Conservation (phyloP, 2,329 filamentous ascomycete genomes). For the Fusarium nurragi region DNA sequence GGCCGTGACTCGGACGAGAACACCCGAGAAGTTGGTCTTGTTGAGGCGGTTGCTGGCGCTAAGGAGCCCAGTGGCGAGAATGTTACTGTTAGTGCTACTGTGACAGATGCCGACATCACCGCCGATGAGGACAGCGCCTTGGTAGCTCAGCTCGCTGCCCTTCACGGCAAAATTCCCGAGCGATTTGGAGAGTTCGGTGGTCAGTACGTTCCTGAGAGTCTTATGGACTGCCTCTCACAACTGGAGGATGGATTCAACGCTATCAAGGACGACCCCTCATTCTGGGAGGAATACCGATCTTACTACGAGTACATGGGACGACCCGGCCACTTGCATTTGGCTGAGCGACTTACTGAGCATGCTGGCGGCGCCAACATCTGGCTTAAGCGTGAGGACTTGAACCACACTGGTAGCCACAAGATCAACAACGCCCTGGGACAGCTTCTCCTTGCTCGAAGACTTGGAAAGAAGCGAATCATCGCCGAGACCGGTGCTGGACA, state of each 20-base stretch:
- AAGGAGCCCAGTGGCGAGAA: conserved; percentile 49
- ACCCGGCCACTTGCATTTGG: conserved; percentile 89
- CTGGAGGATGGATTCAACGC: conserved; percentile 91
- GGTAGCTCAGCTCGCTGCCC: conserved; percentile 83
- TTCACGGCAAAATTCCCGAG: conserved; percentile 82
- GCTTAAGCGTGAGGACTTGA: conserved; percentile 96
- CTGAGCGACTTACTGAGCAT: conserved; percentile 85
- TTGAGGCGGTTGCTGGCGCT: conserved; percentile 71
- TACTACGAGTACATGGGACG: conserved; percentile 98
- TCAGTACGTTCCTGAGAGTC: conserved; percentile 95
- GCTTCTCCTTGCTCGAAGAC: conserved; percentile 81
- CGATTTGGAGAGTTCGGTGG: conserved; percentile 96
- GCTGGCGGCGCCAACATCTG: conserved; percentile 96
- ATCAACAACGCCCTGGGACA: conserved; percentile 99
- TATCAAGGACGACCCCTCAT: conserved; percentile 85
- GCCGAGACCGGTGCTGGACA: conserved; percentile 97
- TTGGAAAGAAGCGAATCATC: conserved; percentile 97
- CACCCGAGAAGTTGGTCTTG: conserved; percentile 73
- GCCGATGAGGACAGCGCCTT: conserved; percentile 66
- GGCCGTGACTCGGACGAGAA: conserved; percentile 57
- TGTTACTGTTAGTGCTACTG: conserved; percentile 65
- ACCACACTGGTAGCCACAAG: conserved; percentile 98
- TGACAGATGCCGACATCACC: conserved; percentile 74
- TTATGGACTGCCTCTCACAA: conserved; percentile 95
- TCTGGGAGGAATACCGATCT: conserved; percentile 96